phyloP scores from a whole-genome alignment of 495 filamentous ascomycete species.

The Cercophora sp. region DNA sequence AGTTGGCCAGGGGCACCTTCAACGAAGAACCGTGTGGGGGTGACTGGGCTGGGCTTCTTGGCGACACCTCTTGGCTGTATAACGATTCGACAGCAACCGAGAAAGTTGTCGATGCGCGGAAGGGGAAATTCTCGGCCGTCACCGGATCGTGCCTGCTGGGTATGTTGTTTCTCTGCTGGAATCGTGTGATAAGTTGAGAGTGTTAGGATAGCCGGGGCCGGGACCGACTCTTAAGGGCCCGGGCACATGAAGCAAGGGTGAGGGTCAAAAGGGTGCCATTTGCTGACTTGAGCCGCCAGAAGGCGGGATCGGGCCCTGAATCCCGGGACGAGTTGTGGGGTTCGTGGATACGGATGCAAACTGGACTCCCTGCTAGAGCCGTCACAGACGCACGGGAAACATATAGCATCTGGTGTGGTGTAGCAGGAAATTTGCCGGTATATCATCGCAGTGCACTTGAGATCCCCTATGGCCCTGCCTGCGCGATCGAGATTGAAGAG shows the following conservation, averaged over 20 bases:
- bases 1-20: neutral
- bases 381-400: too few relatives aligned
- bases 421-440: too few relatives aligned
- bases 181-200: too few relatives aligned
- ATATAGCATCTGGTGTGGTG: too few relatives aligned
- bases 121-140: neutral
- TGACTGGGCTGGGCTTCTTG: conserved; percentile 6
- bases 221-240: neutral
- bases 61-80: conserved; percentile 7
- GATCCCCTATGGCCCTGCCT: too few relatives aligned
- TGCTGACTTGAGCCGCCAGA: conserved; percentile 6
- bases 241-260: neutral
- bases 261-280: neutral
- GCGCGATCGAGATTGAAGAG: too few relatives aligned
- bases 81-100: too few relatives aligned
- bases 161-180: neutral
- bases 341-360: too few relatives aligned
- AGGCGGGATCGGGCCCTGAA: conserved; percentile 10
- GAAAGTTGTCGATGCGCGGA: neutral
- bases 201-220: too few relatives aligned
- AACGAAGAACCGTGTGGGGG: neutral
- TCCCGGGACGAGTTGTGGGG: conserved; percentile 9
- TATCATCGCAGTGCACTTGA: too few relatives aligned
- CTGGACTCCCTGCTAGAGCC: too few relatives aligned
- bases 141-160: neutral